Evolutionary conservation across 805 yeast genomes (phyloP).

Genomic region (Yueomyces sp.): DNA sequence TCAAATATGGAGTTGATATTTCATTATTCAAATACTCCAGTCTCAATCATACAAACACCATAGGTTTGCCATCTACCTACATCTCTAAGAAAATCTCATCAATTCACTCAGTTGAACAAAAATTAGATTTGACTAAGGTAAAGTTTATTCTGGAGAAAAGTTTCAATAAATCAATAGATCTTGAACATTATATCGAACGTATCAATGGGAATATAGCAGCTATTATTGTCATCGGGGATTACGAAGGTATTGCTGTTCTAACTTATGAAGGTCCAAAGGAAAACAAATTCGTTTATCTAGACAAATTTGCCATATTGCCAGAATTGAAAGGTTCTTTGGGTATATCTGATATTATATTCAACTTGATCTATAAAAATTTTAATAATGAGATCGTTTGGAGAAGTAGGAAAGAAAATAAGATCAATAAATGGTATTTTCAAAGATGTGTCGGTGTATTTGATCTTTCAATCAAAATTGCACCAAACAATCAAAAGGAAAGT

Average conservation of each 20-base stretch:
- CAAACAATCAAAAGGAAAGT: constrained; percentile 15
- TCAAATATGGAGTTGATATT: constrained; percentile 55
- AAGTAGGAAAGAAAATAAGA: constrained; percentile 75
- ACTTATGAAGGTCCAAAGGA: constrained; percentile 54
- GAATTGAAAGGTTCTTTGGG: constrained; percentile 84
- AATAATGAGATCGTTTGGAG: constrained; percentile 80
- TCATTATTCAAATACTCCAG: constrained; percentile 14
- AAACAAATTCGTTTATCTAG: constrained; percentile 57
- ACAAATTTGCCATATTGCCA: constrained; percentile 83
- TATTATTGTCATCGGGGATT: constrained; percentile 78
- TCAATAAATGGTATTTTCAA: constrained; percentile 96
- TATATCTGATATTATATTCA: constrained; percentile 86
- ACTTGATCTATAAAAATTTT: constrained; percentile 54
- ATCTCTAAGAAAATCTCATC: not conserved
- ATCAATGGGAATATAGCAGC: constrained; percentile 58
- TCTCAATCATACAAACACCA: constrained; percentile 11
- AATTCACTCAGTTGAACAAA: not conserved
- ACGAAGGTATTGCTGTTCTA: constrained; percentile 88
- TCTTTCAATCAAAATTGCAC: constrained; percentile 27
- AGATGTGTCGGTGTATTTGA: constrained; percentile 61
- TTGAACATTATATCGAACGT: constrained; percentile 52
- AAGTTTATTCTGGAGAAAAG: constrained; percentile 61
- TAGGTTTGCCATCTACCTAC: constrained; percentile 15
- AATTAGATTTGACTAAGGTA: constrained; percentile 44
- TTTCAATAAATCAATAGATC: constrained; percentile 55